These are phyloP conservation scores for Sungouiella thailandica DNA, from an alignment of 805 yeast genomes.

Conservation along the genomic window DNA sequence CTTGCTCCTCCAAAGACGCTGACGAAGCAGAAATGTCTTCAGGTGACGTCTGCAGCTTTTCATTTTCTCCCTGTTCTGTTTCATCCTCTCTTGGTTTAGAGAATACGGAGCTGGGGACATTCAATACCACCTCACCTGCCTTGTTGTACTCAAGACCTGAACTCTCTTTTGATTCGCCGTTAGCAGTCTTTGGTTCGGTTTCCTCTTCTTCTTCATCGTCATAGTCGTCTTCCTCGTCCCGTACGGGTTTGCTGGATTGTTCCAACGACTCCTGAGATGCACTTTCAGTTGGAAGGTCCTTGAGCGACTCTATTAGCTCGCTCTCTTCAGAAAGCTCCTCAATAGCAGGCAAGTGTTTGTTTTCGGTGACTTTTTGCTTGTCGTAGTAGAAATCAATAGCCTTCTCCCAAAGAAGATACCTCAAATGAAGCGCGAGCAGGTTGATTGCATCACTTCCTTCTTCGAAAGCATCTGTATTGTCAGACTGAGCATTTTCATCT, in stretches of 20 bases:
- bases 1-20: conserved; percentile 33
- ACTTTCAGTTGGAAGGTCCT: conserved; percentile 5
- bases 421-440: conserved; percentile 51
- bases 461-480: conserved; percentile 29
- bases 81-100: conserved; percentile 5
- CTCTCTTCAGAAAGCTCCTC: conserved; percentile 33
- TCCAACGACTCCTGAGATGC: too few species aligned
- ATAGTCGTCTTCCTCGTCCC: conserved; percentile 18
- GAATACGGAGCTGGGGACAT: conserved; percentile 29
- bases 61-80: conserved; percentile 6
- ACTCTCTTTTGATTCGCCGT: conserved; percentile 4
- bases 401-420: conserved; percentile 70
- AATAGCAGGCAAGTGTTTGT: conserved; percentile 9
- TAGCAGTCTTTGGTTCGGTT: conserved; percentile 13
- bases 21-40: conserved; percentile 8
- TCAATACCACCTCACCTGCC: conserved; percentile 26
- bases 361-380: conserved; percentile 9
- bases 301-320: conserved; percentile 30
- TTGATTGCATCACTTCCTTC: conserved; percentile 35
- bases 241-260: conserved; percentile 1
- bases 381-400: conserved; percentile 49
- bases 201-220: conserved; percentile 18
- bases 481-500: conserved; percentile 1
- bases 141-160: conserved; percentile 18
- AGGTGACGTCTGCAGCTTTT: conserved; percentile 7